Evolutionary conservation across 495 filamentous ascomycete genomes (phyloP), one percentile per base, ranked within the genome.

Genomic region (Penicillium silybi): DNA sequence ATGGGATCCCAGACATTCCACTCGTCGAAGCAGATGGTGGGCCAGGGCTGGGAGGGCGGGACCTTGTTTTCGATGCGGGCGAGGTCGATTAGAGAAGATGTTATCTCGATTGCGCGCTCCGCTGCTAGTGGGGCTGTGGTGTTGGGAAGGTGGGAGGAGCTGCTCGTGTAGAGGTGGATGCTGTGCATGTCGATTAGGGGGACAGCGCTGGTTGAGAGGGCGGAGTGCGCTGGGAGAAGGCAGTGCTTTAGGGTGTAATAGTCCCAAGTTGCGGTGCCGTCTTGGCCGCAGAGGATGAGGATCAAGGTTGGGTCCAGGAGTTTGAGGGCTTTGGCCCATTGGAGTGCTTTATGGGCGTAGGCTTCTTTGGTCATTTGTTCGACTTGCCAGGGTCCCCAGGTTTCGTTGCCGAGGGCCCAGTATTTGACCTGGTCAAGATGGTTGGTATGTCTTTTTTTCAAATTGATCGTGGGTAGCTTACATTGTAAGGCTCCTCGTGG

Each of bases 1-100:
- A 78, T 72, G 6, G 86, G 86, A 61, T 90, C 87, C 88, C 87
- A 90, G 11, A 90, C 86, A 66, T 92, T 89, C 87, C 88, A 90
- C 66, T 90, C 87, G 64, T 92, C 88, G 63, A 90, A 90, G 68
- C 87, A 90, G 64, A 92, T 88, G 34, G 74, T 85, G 13, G 80
- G 84, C 10, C 74, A 67, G 11, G 79, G 79, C 23, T 81, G 77
- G 4, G 73, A 67, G 2, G 78, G 69, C 0, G 83, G 71, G 1
- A 88, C 80, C 2, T 64, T 62, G 55, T 83, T 84, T 64, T 89
- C 84, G 64, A 89, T 86, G 13, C 86, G 72, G 0, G 87, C 87
- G 6, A 90, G 80, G 61, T 90, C 86, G 54, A 90, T 89, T 2
- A 89, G 70, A 0, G 72, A 70, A 5, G 80, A 80, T 0, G 85